Evolutionary conservation across 257 asterid genomes (phyloP).

Genomic region (Solanum etuberosum): DNA sequence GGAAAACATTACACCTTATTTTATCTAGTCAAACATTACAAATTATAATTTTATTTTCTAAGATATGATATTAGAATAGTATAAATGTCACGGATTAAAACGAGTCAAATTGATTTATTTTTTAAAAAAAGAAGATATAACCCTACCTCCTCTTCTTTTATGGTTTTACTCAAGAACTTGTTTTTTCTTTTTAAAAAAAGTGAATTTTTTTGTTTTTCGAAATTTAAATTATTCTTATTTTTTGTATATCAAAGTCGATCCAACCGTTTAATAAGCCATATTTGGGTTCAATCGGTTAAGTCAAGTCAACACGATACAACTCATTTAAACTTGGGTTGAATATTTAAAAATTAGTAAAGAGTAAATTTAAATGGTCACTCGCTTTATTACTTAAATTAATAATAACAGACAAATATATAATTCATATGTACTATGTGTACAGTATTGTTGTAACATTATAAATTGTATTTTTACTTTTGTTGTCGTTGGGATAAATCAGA

Average conservation of each 20-base stretch:
- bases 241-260: not conserved
- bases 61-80: not conserved
- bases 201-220: no score
- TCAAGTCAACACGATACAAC: not conserved
- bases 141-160: not conserved
- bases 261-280: not conserved
- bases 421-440: not conserved
- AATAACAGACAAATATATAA: no score
- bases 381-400: no score
- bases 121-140: no score
- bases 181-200: no score
- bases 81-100: not conserved
- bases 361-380: no score
- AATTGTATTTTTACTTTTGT: no score
- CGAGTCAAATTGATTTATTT: no score
- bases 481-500: accelerated
- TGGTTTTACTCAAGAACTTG: no score
- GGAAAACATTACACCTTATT: not conserved
- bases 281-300: not conserved
- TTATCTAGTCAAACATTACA: not conserved
- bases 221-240: no score
- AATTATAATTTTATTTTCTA: not conserved
- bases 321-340: not conserved
- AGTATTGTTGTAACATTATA: no score
- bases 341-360: no score